Base-by-base conservation (phyloP, 2,329 filamentous ascomycete genomes). In the Parastagonospora nodorum region DNA sequence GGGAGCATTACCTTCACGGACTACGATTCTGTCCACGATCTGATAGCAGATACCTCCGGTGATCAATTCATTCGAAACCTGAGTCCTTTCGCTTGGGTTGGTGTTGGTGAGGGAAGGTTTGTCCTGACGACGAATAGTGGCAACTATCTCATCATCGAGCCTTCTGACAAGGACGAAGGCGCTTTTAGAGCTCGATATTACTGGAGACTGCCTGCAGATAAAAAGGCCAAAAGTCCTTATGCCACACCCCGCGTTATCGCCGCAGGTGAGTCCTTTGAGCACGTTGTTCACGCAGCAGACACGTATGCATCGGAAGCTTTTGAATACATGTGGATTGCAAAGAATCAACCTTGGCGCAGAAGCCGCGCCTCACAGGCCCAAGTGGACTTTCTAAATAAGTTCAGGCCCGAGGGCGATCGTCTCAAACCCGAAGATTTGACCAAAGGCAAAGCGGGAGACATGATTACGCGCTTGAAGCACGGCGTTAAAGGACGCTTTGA, bases 391-490 rank as follows among this genome's bases (percentile, higher is more conserved):
- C 71, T 94, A 45, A 91, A 92, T 66, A 88, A 85, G 64, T 65
- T 87, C 3, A 79, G 87, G 8, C 74, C 74, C 1, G 75, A 82
- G 45, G 74, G 78, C n/a, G 76, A 85, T 27, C 76, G 82, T 45
- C 67, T 92, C 43, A 80, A 76, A 1, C 61, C 74, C 0, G 74
- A 76, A 0, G 81, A 86, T 27, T 64, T 96, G 50, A 92, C 83
- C 11, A 94, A 92, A 67, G 93, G 93, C 7, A 85, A 85, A 68
- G 92, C 92, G 4, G 82, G 82, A 4, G 92, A 97, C 69, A 92
- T 96, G 88, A 96, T 97, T 58, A 95, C 90, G 7, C 95, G 96
- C 73, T 69, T 96, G 54, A 93, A 88, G 71, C 89, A 94, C 68
- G 93, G 93, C 0, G 90, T 89, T 1, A 79, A 84, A 78, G 72